phyloP scores from a whole-genome alignment of 805 yeast species.

The Hanseniaspora meyeri region DNA sequence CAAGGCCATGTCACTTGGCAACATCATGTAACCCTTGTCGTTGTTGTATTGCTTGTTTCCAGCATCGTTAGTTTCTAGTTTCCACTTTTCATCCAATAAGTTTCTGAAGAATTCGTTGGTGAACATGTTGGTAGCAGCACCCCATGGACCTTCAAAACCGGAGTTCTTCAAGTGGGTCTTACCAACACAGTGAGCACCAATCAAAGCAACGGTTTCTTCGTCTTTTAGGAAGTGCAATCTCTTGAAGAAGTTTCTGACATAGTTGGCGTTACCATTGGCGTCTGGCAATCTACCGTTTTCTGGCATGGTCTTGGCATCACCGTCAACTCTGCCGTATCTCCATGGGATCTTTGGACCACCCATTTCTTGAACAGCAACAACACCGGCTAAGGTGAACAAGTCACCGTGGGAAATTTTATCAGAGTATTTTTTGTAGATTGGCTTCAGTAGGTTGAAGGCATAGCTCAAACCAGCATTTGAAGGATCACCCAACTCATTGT shows the following conservation, averaged over 20 bases:
- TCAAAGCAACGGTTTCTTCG: conserved; percentile 57
- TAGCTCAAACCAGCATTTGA: conserved; percentile 54
- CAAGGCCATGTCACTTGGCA: conserved; percentile 67
- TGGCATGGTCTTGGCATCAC: conserved; percentile 39
- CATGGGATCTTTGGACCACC: conserved; percentile 70
- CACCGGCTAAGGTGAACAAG: conserved; percentile 68
- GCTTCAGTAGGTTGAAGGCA: conserved; percentile 45
- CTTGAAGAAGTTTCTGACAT: conserved; percentile 50
- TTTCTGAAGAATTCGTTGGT: conserved; percentile 59
- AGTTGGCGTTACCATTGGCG: conserved; percentile 51
- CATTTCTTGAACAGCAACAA: conserved; percentile 61
- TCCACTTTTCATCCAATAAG: conserved; percentile 44
- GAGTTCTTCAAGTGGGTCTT: conserved; percentile 57
- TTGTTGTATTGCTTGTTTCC: conserved; percentile 56
- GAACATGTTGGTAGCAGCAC: conserved; percentile 62
- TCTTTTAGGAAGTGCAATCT: conserved; percentile 54
- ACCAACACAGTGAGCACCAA: conserved; percentile 70
- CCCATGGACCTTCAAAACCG: conserved; percentile 87
- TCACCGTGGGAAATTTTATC: conserved; percentile 73
- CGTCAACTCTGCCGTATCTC: conserved; percentile 72
- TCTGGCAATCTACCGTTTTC: conserved; percentile 64
- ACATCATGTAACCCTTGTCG: conserved; percentile 66
- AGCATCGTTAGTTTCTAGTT: conserved; percentile 41
- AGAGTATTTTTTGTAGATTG: conserved; percentile 40
- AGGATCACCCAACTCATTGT: conserved; percentile 39